A percentile compares a stretch with the other conserved stretches of the same genome.
These are phyloP conservation scores for Vicia sativa DNA, from an alignment of 306 rosid species.

Conservation along the genomic window DNA sequence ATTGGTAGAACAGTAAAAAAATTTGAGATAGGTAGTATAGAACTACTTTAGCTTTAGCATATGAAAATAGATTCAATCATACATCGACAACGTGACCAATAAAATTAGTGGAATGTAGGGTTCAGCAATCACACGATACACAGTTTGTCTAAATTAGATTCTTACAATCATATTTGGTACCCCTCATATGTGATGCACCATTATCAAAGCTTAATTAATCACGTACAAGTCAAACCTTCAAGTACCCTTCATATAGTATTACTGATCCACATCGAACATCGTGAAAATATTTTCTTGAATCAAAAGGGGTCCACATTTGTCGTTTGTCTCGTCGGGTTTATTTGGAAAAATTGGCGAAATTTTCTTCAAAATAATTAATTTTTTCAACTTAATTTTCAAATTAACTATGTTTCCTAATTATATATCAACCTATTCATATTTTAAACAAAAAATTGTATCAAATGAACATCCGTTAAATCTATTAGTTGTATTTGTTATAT, in stretches of 20 bases:
- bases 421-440: too few species aligned
- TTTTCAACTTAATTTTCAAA: too few species aligned
- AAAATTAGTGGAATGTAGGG: constrained; percentile 14
- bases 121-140: background rate
- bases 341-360: too few species aligned
- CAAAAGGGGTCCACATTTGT: constrained; percentile 13
- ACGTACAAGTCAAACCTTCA: constrained; percentile 45
- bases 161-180: constrained; percentile 2
- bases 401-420: too few species aligned
- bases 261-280: constrained; percentile 43
- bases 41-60: too few species aligned
- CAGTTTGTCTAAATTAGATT: constrained; percentile 26
- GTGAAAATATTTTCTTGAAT: constrained; percentile 35
- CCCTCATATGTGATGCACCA: constrained; percentile 35
- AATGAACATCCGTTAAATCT: too few species aligned
- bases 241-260: background rate
- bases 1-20: too few species aligned
- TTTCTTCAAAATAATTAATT: too few species aligned
- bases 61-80: constrained; percentile 1
- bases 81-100: constrained; percentile 17
- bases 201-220: constrained; percentile 41
- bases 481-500: too few species aligned
- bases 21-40: too few species aligned
- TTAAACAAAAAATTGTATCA: too few species aligned
- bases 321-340: constrained; percentile 34